Conservation (phyloP, 2,329 filamentous ascomycete genomes). For the Fusarium kyushuense region DNA sequence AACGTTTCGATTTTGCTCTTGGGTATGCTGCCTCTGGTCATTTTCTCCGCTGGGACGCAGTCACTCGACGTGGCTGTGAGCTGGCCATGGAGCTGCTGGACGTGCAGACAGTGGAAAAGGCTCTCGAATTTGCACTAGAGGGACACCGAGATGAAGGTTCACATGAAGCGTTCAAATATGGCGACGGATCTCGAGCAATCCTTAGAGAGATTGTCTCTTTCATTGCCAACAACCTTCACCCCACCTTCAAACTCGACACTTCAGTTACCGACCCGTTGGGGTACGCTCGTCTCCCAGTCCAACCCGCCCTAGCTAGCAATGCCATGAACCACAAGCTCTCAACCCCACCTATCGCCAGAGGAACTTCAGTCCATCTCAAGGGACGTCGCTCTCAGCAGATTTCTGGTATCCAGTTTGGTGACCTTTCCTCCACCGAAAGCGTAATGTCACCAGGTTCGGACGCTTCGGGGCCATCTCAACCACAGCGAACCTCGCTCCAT, state of each 20-base stretch:
- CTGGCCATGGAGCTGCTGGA: constrained; percentile 68
- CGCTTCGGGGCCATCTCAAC: constrained; percentile 46
- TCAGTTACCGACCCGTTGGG: constrained; percentile 52
- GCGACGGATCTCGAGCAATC: constrained; percentile 65
- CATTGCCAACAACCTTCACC: constrained; percentile 69
- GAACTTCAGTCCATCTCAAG: constrained; percentile 53
- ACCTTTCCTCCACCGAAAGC: constrained; percentile 61
- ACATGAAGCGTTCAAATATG: constrained; percentile 62
- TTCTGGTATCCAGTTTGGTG: constrained; percentile 78
- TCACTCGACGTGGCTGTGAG: constrained; percentile 69
- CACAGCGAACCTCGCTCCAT: constrained; percentile 53
- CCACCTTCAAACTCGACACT: constrained; percentile 69
- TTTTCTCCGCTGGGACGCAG: constrained; percentile 65
- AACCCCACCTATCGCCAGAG: constrained; percentile 52
- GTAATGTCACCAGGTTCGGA: constrained; percentile 49
- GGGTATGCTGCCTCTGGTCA: constrained; percentile 74
- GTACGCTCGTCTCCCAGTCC: constrained; percentile 57
- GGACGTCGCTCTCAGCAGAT: constrained; percentile 64
- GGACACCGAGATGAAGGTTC: constrained; percentile 52
- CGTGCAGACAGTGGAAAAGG: constrained; percentile 73
- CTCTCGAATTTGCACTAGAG: constrained; percentile 69
- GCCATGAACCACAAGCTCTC: constrained; percentile 24
- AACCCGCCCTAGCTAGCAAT: constrained; percentile 29
- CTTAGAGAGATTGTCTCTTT: constrained; percentile 69
- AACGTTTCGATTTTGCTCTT: constrained; percentile 67